These are phyloP conservation scores for Takakia lepidozioides DNA, from an alignment of 225 moss, liverwort and hornwort genomes.

Conservation along the genomic window DNA sequence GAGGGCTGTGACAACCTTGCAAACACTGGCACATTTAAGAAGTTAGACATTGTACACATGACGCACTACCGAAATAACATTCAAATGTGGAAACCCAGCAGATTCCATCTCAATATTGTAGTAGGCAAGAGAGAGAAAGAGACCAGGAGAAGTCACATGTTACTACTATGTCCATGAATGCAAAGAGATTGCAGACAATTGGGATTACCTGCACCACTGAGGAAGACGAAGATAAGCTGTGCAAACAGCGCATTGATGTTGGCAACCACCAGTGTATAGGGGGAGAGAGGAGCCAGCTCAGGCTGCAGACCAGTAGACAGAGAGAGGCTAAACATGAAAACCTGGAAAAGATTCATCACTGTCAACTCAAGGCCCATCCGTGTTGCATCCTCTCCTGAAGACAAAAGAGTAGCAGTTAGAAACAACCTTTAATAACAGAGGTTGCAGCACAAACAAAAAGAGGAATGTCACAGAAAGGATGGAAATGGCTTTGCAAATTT, in stretches of 20 bases:
- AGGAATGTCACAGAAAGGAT: too few species aligned
- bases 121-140: background rate
- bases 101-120: background rate
- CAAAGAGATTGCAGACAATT: background rate
- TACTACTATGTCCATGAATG: background rate
- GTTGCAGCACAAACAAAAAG: too few species aligned
- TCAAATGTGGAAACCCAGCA: too few species aligned
- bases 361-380: conserved; percentile 27
- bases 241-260: conserved; percentile 72
- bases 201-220: conserved; percentile 70
- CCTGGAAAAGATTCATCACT: conserved; percentile 53
- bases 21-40: conserved; percentile 45
- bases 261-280: conserved; percentile 66
- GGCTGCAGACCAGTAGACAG: conserved; percentile 79
- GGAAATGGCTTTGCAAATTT: background rate
- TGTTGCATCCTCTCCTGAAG: conserved; percentile 11
- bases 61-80: too few species aligned
- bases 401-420: background rate
- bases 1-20: conserved; percentile 80
- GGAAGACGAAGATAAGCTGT: conserved; percentile 74
- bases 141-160: background rate
- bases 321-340: conserved; percentile 85
- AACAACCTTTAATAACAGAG: background rate
- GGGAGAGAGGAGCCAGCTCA: conserved; percentile 66
- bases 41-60: background rate